Percentiles rank a stretch among this genome's conserved stretches.
phyloP scores from a whole-genome alignment of 805 yeast species.

The Candida anglica region DNA sequence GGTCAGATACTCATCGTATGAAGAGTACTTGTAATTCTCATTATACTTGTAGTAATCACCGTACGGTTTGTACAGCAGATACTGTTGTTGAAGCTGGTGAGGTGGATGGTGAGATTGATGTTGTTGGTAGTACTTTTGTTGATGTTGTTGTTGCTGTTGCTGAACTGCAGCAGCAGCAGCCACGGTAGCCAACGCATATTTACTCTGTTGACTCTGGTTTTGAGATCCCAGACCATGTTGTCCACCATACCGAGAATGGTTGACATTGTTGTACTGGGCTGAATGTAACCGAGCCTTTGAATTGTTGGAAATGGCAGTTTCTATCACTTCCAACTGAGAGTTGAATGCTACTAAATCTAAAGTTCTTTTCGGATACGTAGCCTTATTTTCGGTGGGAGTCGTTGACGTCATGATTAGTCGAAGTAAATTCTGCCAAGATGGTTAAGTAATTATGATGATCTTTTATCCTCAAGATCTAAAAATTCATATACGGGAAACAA shows the following conservation, averaged over 20 bases:
- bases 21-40: constrained; percentile 1
- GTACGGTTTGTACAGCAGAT: not conserved
- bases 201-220: constrained; percentile 14
- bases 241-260: no score
- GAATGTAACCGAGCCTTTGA: constrained; percentile 7
- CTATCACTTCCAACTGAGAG: constrained; percentile 23
- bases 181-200: constrained; percentile 24
- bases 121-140: constrained; percentile 11
- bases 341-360: constrained; percentile 24
- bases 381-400: no score
- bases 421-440: not conserved
- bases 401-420: constrained; percentile 24
- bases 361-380: constrained; percentile 18
- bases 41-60: constrained; percentile 1
- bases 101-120: constrained; percentile 3
- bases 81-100: constrained; percentile 3
- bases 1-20: not conserved
- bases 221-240: no score
- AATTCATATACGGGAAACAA: no score
- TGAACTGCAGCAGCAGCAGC: constrained; percentile 31
- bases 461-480: no score
- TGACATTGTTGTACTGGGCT: constrained; percentile 4
- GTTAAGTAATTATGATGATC: not conserved
- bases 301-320: constrained; percentile 7
- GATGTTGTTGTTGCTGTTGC: constrained; percentile 21